Evolutionary conservation across 2,329 filamentous ascomycete species (phyloP), one percentile per base, ranked within the genome.

Genomic region (Hypocrella siamensis): DNA sequence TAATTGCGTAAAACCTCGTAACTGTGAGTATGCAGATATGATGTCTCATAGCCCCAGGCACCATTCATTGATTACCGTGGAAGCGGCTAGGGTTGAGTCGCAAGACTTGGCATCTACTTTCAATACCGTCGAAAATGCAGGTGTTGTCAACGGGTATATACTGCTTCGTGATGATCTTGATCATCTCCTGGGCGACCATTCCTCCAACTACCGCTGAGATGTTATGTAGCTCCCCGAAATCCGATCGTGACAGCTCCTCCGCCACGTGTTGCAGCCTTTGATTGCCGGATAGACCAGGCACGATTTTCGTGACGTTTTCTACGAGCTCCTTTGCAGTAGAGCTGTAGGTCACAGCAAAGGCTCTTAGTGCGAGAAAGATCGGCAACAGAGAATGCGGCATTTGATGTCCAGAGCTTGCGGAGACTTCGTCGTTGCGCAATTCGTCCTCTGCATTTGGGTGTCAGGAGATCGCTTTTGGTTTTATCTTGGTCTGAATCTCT

Each of bases 181-280:
- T 92, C 39, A 88, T 73, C 58, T 98, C 90, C 56, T 98, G 92
- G n/a, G 88, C 84, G 30, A 92, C 79, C 61, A 98, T 79, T 3
- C 90, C 92, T 19, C 90, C 92, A 1, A 77, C 79, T 34, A 93
- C 59, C 17, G 86, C 78, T 19, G 86, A 80, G 34, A 92, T 81
- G 50, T 94, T 96, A 60, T 98, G 90, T 37, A 98, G 60, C 53
- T 98, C 92, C 33, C 75, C 81, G 18, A 83, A 82, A 30, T 73
- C 75, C 22, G 83, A 80, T 37, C 92, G 74, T 21, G 77, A 71
- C 27, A 84, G 64, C 52, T 86, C 80, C 36, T 73, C 60, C 1
- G 73, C 66, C 11, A 68, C 63, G 42, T 73, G 58, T 17, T 49
- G 37, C 17, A 77, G 56, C 15, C 63, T 63, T 38, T 66, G 57